A percentile compares a stretch with the other conserved stretches of the same genome.
Conservation (phyloP, 805 yeast genomes). For the Suhomyces vadensis region DNA sequence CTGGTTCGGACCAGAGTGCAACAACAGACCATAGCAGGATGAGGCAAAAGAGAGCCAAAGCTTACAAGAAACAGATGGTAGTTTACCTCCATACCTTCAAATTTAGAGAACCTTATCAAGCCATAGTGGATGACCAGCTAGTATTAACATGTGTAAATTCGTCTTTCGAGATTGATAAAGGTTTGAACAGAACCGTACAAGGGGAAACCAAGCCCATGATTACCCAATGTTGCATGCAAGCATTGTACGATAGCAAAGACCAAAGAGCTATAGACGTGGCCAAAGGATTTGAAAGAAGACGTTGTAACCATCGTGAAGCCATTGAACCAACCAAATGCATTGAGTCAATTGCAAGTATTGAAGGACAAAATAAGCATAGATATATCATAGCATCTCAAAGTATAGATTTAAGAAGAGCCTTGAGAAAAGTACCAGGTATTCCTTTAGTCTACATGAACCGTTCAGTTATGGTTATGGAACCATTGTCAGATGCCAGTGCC, state of each 20-base stretch:
- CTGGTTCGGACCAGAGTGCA: not conserved
- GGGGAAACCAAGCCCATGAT: conserved; percentile 86
- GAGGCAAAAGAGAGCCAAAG: conserved; percentile 96
- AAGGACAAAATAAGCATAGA: conserved; percentile 84
- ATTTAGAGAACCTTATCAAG: conserved; percentile 92
- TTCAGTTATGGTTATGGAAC: conserved; percentile 96
- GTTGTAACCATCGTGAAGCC: conserved; percentile 81
- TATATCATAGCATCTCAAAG: conserved; percentile 88
- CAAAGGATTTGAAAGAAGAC: conserved; percentile 82
- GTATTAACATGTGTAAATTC: conserved; percentile 65
- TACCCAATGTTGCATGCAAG: conserved; percentile 93
- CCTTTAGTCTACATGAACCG: conserved; percentile 86
- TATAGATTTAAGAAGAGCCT: conserved; percentile 60
- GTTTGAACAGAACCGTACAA: conserved; percentile 77
- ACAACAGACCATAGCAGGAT: conserved; percentile 40
- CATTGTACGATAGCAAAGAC: conserved; percentile 68
- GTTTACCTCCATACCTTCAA: conserved; percentile 83
- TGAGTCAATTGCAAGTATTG: conserved; percentile 61
- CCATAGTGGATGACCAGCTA: conserved; percentile 79
- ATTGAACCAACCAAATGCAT: conserved; percentile 75
- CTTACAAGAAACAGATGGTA: conserved; percentile 90
- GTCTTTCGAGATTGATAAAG: conserved; percentile 78
- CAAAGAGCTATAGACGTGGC: conserved; percentile 80
- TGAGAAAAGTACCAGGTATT: conserved; percentile 83
- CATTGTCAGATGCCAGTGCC: conserved; percentile 70